Conservation (phyloP, 345 rosid species). For the Eucalyptus shirleyi region DNA sequence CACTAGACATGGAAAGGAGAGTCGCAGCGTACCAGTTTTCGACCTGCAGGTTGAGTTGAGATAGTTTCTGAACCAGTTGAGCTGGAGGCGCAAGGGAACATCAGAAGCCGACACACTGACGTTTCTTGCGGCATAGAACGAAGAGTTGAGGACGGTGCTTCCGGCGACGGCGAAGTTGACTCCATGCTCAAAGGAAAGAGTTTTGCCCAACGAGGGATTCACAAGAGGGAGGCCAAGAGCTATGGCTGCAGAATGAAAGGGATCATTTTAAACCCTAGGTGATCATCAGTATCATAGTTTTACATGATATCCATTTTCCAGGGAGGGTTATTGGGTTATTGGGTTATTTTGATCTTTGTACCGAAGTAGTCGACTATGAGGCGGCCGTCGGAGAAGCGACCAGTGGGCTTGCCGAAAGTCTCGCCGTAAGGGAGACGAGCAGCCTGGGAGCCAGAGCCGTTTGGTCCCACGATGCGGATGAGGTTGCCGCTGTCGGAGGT, state of each 20-base stretch:
- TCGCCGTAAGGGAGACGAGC: constrained; percentile 1
- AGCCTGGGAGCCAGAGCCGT: not conserved
- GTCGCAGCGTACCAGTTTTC: not conserved
- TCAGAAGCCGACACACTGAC: not conserved
- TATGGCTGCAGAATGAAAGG: not conserved
- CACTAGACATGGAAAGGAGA: not conserved
- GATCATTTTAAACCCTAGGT: not conserved
- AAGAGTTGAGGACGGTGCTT: not conserved
- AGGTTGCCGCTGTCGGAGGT: not conserved
- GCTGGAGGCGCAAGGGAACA: not conserved
- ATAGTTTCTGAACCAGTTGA: not conserved
- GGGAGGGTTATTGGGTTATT: not conserved
- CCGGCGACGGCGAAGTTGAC: constrained; percentile 4
- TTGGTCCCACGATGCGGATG: not conserved
- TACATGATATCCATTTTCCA: not conserved
- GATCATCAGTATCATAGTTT: no score
- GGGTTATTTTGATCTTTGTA: not conserved
- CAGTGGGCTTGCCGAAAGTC: not conserved
- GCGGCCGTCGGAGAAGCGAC: not conserved
- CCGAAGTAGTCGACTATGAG: not conserved
- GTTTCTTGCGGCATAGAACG: not conserved
- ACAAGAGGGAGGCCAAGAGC: not conserved
- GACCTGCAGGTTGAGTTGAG: not conserved
- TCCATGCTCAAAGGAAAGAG: not conserved
- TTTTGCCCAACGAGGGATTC: not conserved